Conservation (phyloP, 2,329 filamentous ascomycete genomes). For the Lachnellula suecica region DNA sequence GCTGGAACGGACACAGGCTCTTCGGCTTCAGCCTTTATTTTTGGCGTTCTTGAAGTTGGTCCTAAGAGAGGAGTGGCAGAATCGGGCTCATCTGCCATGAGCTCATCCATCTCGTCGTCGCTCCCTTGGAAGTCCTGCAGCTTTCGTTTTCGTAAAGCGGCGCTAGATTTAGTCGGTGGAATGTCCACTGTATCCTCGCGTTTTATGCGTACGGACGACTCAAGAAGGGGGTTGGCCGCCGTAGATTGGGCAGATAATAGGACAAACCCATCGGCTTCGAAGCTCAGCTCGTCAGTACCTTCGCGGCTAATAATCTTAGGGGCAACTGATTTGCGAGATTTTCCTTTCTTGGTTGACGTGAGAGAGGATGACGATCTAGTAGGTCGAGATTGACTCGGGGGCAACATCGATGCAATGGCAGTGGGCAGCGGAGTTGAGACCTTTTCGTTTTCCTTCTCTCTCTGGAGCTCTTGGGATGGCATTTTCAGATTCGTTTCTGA, state of each 20-base stretch:
- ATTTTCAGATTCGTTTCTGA: not conserved
- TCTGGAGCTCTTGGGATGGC: not conserved
- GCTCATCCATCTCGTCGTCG: slow-evolving; percentile 11
- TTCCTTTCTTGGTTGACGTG: slow-evolving; percentile 1
- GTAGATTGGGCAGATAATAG: slow-evolving; percentile 20
- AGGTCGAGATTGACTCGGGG: slow-evolving; percentile 1
- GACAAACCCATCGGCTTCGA: slow-evolving; percentile 29
- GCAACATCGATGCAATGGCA: not conserved
- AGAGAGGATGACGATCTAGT: not conserved
- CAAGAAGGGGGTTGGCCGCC: slow-evolving; percentile 3
- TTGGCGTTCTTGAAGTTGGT: not conserved
- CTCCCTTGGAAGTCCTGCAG: slow-evolving; percentile 11
- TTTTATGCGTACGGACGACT: slow-evolving; percentile 13
- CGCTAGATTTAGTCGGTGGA: not conserved
- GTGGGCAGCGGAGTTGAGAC: not conserved
- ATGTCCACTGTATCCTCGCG: slow-evolving; percentile 12
- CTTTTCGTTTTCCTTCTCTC: not conserved
- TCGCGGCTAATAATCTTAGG: slow-evolving; percentile 3
- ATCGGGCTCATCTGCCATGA: slow-evolving; percentile 5
- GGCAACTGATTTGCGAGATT: slow-evolving; percentile 2
- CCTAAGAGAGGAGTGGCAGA: not conserved
- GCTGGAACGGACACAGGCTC: not conserved
- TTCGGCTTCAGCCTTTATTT: slow-evolving; percentile 4
- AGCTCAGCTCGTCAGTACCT: too few relatives aligned
- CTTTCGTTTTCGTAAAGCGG: slow-evolving; percentile 17